phyloP scores from a whole-genome alignment of 768 basidiomycete genomes.

The Pleurotus salmoneostramineus region DNA sequence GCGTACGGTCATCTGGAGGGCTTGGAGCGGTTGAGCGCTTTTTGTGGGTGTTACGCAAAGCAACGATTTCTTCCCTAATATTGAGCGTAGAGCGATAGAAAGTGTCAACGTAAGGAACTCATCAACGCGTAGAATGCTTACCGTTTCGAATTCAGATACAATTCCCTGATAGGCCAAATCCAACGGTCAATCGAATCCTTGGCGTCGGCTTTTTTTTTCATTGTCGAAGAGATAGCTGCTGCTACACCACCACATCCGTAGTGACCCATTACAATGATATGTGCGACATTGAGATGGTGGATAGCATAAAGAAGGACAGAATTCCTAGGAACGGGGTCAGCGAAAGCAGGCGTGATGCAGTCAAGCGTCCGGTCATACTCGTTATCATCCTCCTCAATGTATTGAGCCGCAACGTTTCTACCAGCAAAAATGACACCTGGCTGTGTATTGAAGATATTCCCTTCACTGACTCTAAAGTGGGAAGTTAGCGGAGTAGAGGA shows the following conservation, averaged over 20 bases:
- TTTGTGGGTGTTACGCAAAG: conserved; percentile 14
- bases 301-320: conserved; percentile 31
- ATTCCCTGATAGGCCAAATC: conserved; percentile 27
- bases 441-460: conserved; percentile 28
- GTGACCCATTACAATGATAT: conserved; percentile 35
- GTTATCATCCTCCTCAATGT: conserved; percentile 25
- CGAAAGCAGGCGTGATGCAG: background rate
- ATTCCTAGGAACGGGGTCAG: conserved; percentile 16
- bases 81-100: background rate
- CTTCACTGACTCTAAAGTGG: conserved; percentile 16
- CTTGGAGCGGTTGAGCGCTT: background rate
- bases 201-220: conserved; percentile 12
- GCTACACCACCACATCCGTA: conserved; percentile 33
- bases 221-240: conserved; percentile 21
- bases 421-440: conserved; percentile 28
- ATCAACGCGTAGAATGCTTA: conserved; percentile 6
- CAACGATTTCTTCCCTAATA: conserved; percentile 25
- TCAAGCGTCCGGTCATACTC: conserved; percentile 20
- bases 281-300: conserved; percentile 26
- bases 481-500: background rate
- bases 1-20: too few species aligned
- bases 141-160: conserved; percentile 29
- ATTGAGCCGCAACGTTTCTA: conserved; percentile 33
- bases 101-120: background rate
- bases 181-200: conserved; percentile 22